Evolutionary conservation across 305 asterid species (phyloP).

Genomic region (Fraxinus angustifolia): DNA sequence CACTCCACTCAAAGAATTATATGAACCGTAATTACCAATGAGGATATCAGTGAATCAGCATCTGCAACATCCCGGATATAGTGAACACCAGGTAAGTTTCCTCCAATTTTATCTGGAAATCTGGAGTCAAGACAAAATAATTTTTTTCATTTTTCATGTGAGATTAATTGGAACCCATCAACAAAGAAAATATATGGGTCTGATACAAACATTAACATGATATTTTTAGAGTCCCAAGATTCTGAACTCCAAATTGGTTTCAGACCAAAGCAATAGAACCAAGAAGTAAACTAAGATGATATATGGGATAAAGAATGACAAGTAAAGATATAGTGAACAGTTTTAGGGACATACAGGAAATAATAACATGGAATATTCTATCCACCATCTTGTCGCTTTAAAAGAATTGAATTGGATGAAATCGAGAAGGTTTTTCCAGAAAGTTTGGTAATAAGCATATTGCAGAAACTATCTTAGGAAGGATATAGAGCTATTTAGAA

Average conservation of each 20-base stretch:
- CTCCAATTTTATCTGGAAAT: constrained; percentile 91
- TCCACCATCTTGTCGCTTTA: background rate
- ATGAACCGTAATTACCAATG: constrained; percentile 46
- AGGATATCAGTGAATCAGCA: constrained; percentile 82
- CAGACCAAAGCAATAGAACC: background rate
- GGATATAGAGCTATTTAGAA: background rate
- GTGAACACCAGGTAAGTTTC: constrained; percentile 78
- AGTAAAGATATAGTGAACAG: background rate
- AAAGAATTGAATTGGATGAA: background rate
- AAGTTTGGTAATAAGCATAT: background rate
- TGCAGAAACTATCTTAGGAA: background rate
- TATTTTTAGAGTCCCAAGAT: background rate
- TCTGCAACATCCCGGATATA: constrained; percentile 87
- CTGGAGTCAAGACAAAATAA: constrained; percentile 35
- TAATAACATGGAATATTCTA: background rate
- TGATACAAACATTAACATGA: background rate
- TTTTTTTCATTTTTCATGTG: background rate
- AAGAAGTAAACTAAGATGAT: background rate
- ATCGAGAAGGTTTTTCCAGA: background rate
- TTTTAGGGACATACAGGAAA: background rate
- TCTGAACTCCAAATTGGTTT: background rate
- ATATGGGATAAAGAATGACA: background rate
- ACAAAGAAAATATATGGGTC: background rate
- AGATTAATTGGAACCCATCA: background rate
- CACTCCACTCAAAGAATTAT: background rate